Conservation (phyloP, 441 rosid genomes). For the Capsella rubella region DNA sequence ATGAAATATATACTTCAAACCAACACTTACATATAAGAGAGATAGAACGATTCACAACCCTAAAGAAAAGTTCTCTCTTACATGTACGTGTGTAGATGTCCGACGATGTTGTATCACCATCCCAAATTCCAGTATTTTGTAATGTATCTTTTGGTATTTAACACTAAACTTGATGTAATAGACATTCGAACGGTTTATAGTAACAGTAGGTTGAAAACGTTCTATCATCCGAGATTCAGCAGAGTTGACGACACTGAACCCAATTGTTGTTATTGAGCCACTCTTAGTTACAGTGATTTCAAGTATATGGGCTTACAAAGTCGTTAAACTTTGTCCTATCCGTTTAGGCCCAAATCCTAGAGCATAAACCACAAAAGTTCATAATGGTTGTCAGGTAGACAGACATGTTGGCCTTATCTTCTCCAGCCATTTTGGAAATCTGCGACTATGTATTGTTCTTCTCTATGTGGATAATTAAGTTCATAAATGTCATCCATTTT, state of each 20-base stretch:
- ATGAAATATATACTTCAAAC: background rate
- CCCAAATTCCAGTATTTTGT: no score
- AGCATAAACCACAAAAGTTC: conserved; percentile 21
- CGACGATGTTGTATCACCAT: no score
- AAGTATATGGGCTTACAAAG: background rate
- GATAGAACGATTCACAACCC: no score
- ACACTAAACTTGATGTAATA: background rate
- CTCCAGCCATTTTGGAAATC: conserved; percentile 20
- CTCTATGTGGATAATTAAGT: background rate
- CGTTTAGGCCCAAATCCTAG: conserved; percentile 15
- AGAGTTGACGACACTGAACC: background rate
- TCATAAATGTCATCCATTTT: background rate
- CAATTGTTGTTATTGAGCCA: background rate
- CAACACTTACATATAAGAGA: background rate
- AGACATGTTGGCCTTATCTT: conserved; percentile 14
- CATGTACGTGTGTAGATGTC: no score
- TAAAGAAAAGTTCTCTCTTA: no score
- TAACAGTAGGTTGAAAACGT: no score
- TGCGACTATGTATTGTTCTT: background rate
- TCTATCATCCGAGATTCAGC: no score
- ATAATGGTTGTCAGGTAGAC: background rate
- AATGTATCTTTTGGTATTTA: background rate
- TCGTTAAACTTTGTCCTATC: background rate
- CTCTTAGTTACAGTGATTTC: background rate
- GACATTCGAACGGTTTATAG: background rate